A percentile compares a stretch with the other conserved stretches of the same genome.
Conservation (phyloP, 441 rosid species). For the Populus hybrid region DNA sequence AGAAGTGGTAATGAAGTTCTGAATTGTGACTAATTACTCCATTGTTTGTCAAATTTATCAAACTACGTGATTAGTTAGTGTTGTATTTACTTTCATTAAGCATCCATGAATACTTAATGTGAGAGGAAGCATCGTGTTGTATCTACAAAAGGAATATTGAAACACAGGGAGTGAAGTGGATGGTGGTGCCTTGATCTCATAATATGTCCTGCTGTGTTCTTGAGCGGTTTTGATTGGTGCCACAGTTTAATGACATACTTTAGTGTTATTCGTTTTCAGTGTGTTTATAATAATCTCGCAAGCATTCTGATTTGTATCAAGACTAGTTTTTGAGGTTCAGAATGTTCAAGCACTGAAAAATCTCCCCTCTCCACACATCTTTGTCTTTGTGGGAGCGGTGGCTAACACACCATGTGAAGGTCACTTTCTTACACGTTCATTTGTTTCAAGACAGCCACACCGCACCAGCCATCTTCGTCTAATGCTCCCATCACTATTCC, state of each 20-base stretch:
- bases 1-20: not conserved
- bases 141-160: not conserved
- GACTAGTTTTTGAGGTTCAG: not conserved
- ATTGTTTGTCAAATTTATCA: not conserved
- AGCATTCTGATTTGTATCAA: no score
- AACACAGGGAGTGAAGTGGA: not conserved
- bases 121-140: not conserved
- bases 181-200: not conserved
- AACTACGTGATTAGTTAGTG: not conserved
- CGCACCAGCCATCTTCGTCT: constrained; percentile 11
- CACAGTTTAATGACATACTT: no score
- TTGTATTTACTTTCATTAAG: not conserved
- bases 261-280: not conserved
- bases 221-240: no score
- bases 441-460: constrained; percentile 31
- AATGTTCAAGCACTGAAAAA: not conserved
- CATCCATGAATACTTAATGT: not conserved
- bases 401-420: constrained; percentile 37
- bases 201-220: not conserved
- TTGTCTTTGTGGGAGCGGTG: constrained; percentile 34
- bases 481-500: constrained; percentile 23
- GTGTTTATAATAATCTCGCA: not conserved
- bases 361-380: not conserved
- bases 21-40: not conserved
- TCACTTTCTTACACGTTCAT: constrained; percentile 35